These are phyloP conservation scores for Candida pseudoviswanathii DNA, from an alignment of 1,139 yeast genomes.

Conservation along the genomic window DNA sequence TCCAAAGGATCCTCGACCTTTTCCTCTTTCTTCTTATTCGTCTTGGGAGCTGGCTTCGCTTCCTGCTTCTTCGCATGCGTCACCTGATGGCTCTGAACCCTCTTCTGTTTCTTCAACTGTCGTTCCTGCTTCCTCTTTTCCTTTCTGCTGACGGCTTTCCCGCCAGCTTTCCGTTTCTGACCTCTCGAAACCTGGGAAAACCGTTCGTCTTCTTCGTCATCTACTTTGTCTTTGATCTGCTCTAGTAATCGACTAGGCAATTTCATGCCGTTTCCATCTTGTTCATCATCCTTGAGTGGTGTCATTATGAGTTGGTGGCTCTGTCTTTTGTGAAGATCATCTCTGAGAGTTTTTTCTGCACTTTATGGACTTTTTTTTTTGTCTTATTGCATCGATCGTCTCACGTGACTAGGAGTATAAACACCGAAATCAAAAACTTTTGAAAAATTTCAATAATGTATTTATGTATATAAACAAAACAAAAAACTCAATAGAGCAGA, in stretches of 20 bases:
- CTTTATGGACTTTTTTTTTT: neutral
- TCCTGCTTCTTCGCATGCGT: slow-evolving; percentile 6
- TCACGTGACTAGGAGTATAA: neutral
- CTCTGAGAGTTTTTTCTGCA: slow-evolving; percentile 1
- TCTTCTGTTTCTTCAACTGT: slow-evolving; percentile 49
- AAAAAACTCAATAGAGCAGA: neutral
- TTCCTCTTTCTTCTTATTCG: slow-evolving; percentile 14
- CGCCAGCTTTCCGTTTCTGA: slow-evolving; percentile 25
- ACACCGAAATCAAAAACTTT: neutral
- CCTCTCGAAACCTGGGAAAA: slow-evolving; percentile 27
- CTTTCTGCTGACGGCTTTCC: slow-evolving; percentile 44
- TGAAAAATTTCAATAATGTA: neutral
- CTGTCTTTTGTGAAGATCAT: slow-evolving; percentile 1
- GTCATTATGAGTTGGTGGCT: slow-evolving; percentile 5
- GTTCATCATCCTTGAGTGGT: slow-evolving; percentile 14
- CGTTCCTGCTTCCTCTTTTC: slow-evolving; percentile 62
- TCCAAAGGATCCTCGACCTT: slow-evolving; percentile 26
- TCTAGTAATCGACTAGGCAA: slow-evolving; percentile 71
- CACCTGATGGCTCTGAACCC: slow-evolving; percentile 8
- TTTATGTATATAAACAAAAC: neutral
- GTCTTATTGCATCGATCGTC: neutral
- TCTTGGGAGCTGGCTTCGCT: slow-evolving; percentile 3
- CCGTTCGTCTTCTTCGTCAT: slow-evolving; percentile 31
- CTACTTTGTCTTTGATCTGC: slow-evolving; percentile 52
- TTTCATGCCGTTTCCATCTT: slow-evolving; percentile 50